Evolutionary conservation across 1,284 basidiomycete genomes (phyloP).

Genomic region (Boletus semigastroideus): DNA sequence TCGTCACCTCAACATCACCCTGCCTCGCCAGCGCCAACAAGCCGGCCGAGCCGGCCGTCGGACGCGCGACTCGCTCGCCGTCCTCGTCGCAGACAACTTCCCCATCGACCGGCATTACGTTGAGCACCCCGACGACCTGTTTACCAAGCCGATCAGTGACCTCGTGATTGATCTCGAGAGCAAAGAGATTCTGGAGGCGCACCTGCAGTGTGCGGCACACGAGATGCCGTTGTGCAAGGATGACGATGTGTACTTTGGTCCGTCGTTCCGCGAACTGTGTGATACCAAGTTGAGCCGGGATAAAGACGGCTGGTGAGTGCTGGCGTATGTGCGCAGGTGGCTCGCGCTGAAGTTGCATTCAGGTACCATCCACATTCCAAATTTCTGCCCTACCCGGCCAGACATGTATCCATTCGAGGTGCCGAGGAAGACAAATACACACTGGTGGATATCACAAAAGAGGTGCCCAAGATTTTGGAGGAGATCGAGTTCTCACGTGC

Average conservation of each 20-base stretch:
- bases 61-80: constrained; percentile 78
- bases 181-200: constrained; percentile 77
- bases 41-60: constrained; percentile 85
- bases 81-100: constrained; percentile 72
- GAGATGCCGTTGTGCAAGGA: constrained; percentile 79
- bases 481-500: constrained; percentile 87
- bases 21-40: constrained; percentile 69
- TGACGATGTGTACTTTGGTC: constrained; percentile 77
- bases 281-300: constrained; percentile 57
- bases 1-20: background rate
- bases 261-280: constrained; percentile 53
- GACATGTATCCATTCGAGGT: constrained; percentile 75
- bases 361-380: constrained; percentile 84
- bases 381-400: constrained; percentile 75
- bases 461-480: constrained; percentile 62
- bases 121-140: constrained; percentile 69
- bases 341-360: background rate
- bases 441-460: constrained; percentile 65
- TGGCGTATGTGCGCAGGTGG: too few species aligned
- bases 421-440: constrained; percentile 78
- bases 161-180: constrained; percentile 75
- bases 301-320: constrained; percentile 66
- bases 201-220: constrained; percentile 85
- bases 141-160: constrained; percentile 60
- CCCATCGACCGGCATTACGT: constrained; percentile 82